Evolutionary conservation across 805 yeast genomes (phyloP).

Genomic region (Priceomyces melissophilus): DNA sequence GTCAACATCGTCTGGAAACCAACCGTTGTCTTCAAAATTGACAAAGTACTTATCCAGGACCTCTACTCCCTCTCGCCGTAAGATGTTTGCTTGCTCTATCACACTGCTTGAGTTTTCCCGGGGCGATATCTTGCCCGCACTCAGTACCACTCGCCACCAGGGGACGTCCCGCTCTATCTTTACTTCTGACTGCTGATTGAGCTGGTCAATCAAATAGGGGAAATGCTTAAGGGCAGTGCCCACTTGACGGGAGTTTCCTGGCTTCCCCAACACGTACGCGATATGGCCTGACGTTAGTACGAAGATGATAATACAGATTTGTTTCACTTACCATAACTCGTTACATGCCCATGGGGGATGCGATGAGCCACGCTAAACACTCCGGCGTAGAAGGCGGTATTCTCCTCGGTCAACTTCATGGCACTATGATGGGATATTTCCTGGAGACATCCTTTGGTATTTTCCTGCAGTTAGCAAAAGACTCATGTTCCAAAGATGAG

Average conservation of each 20-base stretch:
- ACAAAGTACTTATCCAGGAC: slow-evolving; percentile 36
- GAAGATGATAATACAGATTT: background rate
- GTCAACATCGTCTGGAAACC: slow-evolving; percentile 61
- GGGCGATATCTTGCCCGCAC: slow-evolving; percentile 61
- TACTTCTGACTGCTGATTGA: slow-evolving; percentile 18
- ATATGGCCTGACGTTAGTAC: slow-evolving; percentile 47
- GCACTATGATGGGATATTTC: background rate
- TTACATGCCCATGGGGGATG: slow-evolving; percentile 62
- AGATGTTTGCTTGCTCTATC: slow-evolving; percentile 40
- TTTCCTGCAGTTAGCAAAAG: too few relatives aligned
- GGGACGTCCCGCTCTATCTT: slow-evolving; percentile 44
- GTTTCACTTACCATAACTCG: slow-evolving; percentile 55
- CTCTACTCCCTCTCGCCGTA: slow-evolving; percentile 47
- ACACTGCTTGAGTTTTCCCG: slow-evolving; percentile 43
- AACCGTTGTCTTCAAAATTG: slow-evolving; percentile 50
- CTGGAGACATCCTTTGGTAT: too few relatives aligned
- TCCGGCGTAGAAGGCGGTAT: slow-evolving; percentile 54
- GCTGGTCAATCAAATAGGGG: slow-evolving; percentile 17
- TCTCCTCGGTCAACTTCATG: slow-evolving; percentile 39
- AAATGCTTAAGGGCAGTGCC: slow-evolving; percentile 64
- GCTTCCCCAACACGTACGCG: slow-evolving; percentile 59
- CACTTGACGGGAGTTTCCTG: slow-evolving; percentile 69
- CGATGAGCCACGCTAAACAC: slow-evolving; percentile 52
- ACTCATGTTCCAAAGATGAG: too few relatives aligned
- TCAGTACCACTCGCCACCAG: slow-evolving; percentile 77